Evolutionary conservation across 192 early-diverging fungal genomes (phyloP).

Genomic region (Entomortierella lignicola): DNA sequence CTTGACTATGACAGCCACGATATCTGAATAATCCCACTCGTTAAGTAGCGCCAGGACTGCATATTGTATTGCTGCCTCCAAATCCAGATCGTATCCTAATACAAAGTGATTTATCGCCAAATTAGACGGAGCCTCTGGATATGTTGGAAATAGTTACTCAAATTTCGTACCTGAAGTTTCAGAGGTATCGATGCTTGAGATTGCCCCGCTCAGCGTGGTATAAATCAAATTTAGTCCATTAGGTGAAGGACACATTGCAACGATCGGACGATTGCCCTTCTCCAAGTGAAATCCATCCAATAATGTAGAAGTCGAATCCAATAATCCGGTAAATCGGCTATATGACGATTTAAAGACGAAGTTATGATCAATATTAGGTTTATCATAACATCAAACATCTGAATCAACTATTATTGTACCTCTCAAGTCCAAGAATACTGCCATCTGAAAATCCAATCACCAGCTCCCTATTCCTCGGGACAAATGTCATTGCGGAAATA

Average conservation of each 20-base stretch:
- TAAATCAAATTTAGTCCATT: constrained; percentile 24
- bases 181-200: constrained; percentile 18
- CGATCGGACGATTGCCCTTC: constrained; percentile 3
- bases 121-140: too few species aligned
- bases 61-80: constrained; percentile 25
- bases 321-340: constrained; percentile 30
- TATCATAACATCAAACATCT: not conserved
- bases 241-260: constrained; percentile 34
- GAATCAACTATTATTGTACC: constrained; percentile 4
- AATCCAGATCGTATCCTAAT: constrained; percentile 32
- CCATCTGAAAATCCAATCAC: constrained; percentile 46
- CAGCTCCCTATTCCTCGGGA: constrained; percentile 38
- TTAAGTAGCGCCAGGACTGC: constrained; percentile 35
- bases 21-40: constrained; percentile 52
- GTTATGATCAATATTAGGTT: not conserved
- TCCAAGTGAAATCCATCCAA: constrained; percentile 28
- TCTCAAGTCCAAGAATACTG: constrained; percentile 40
- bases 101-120: too few species aligned
- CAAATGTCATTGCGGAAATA: constrained; percentile 20
- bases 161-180: constrained; percentile 13
- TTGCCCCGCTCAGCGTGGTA: constrained; percentile 20
- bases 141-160: too few species aligned
- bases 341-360: not conserved
- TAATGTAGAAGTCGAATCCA: constrained; percentile 19
- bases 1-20: constrained; percentile 24